Conservation (phyloP, 768 basidiomycete species). For the Kwoniella pini region DNA sequence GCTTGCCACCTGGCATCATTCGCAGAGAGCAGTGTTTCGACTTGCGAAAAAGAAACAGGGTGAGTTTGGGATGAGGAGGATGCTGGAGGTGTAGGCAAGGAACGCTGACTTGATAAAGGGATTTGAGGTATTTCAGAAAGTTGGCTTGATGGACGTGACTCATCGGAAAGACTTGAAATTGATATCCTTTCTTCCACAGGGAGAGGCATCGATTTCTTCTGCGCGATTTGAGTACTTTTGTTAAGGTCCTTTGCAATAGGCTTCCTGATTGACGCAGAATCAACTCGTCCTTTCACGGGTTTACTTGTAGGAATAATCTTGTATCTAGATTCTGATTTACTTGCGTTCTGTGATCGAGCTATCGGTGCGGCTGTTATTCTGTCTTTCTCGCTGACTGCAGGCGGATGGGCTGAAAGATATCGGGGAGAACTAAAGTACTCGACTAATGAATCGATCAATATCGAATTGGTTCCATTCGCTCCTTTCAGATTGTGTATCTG, state of each 20-base stretch:
- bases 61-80: conserved; percentile 3
- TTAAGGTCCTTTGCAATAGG: neutral
- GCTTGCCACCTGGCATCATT: conserved; percentile 21
- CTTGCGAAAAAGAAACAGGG: conserved; percentile 2
- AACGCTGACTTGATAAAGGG: neutral
- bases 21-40: conserved; percentile 7
- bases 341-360: neutral
- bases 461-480: conserved; percentile 37
- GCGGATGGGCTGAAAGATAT: conserved; percentile 18
- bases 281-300: conserved; percentile 2
- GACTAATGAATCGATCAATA: conserved; percentile 33
- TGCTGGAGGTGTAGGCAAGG: conserved; percentile 6
- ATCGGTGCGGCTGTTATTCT: neutral
- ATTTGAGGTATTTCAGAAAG: neutral
- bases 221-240: neutral
- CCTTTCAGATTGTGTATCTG: conserved; percentile 48
- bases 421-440: conserved; percentile 31
- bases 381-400: conserved; percentile 3
- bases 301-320: neutral
- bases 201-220: neutral
- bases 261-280: neutral
- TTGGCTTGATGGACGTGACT: neutral
- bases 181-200: neutral
- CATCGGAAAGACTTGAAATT: neutral
- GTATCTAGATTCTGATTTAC: neutral